A percentile compares a stretch with the other conserved stretches of the same genome.
These are phyloP conservation scores for Phylloporus arenicola DNA, from an alignment of 768 basidiomycete genomes.

Conservation along the genomic window DNA sequence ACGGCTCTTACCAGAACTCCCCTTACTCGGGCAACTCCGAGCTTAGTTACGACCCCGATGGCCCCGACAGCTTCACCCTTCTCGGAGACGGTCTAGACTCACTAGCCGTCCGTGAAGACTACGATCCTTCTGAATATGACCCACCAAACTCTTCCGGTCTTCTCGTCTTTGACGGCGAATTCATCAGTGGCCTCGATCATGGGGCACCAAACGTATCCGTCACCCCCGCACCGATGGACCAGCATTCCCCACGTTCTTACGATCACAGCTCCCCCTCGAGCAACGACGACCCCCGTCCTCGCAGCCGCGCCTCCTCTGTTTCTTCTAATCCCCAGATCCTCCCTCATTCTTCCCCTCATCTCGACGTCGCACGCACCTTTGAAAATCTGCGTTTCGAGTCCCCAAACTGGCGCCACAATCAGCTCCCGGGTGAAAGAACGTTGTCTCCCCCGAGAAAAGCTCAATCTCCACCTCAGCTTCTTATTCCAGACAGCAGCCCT, in stretches of 20 bases:
- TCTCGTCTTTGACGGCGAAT: conserved; percentile 57
- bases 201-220: conserved; percentile 33
- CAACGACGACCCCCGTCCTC: conserved; percentile 47
- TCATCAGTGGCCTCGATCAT: conserved; percentile 29
- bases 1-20: conserved; percentile 64
- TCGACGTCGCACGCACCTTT: conserved; percentile 52
- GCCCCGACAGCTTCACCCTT: conserved; percentile 43
- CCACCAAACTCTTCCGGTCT: conserved; percentile 43
- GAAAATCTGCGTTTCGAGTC: conserved; percentile 63
- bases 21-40: conserved; percentile 68
- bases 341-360: conserved; percentile 47
- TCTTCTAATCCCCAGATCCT: conserved; percentile 49
- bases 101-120: conserved; percentile 40
- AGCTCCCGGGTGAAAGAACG: conserved; percentile 40
- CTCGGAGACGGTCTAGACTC: conserved; percentile 43
- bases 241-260: conserved; percentile 41
- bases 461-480: conserved; percentile 56
- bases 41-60: conserved; percentile 49
- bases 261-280: conserved; percentile 64
- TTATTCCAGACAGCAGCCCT: conserved; percentile 54
- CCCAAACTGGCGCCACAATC: conserved; percentile 49
- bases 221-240: conserved; percentile 32
- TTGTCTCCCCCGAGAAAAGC: conserved; percentile 45
- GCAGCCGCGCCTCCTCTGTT: conserved; percentile 62
- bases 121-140: conserved; percentile 76